Evolutionary conservation across 305 asterid species (phyloP).

Genomic region (Lippia alba): DNA sequence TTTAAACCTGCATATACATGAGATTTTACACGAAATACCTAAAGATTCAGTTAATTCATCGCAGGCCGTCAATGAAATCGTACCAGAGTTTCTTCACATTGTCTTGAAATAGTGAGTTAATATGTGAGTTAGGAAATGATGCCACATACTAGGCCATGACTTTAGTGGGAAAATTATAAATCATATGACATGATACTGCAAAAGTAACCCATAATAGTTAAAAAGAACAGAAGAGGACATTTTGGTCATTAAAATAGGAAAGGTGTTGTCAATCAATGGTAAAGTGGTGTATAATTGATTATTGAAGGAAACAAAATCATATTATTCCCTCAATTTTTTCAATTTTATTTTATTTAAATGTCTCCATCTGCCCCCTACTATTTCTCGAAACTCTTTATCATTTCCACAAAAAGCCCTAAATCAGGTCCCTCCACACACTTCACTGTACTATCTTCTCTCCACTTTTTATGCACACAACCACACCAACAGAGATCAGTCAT

Average conservation of each 20-base stretch:
- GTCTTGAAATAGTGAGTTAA: too few species aligned
- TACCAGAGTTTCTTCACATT: too few species aligned
- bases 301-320: slow-evolving; percentile 59
- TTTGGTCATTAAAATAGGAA: slow-evolving; percentile 41
- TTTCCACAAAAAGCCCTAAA: slow-evolving; percentile 71
- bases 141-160: too few species aligned
- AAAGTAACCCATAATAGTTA: background rate
- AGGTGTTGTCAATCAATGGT: slow-evolving; percentile 69
- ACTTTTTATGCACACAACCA: too few species aligned
- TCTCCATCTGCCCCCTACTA: slow-evolving; percentile 40
- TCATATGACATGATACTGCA: background rate
- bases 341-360: slow-evolving; percentile 34
- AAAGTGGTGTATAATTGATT: slow-evolving; percentile 39
- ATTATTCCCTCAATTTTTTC: slow-evolving; percentile 43
- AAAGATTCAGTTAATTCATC: too few species aligned
- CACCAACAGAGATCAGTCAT: too few species aligned
- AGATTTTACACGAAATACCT: too few species aligned
- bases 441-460: background rate
- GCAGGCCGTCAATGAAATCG: too few species aligned
- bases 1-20: too few species aligned
- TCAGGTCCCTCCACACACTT: slow-evolving; percentile 35
- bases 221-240: slow-evolving; percentile 24
- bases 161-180: too few species aligned
- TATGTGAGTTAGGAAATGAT: too few species aligned
- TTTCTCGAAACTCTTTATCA: slow-evolving; percentile 43